A percentile compares a stretch with the other conserved stretches of the same genome.
Evolutionary conservation across 805 yeast species (phyloP).

Genomic region (Yarrowia divulgata): DNA sequence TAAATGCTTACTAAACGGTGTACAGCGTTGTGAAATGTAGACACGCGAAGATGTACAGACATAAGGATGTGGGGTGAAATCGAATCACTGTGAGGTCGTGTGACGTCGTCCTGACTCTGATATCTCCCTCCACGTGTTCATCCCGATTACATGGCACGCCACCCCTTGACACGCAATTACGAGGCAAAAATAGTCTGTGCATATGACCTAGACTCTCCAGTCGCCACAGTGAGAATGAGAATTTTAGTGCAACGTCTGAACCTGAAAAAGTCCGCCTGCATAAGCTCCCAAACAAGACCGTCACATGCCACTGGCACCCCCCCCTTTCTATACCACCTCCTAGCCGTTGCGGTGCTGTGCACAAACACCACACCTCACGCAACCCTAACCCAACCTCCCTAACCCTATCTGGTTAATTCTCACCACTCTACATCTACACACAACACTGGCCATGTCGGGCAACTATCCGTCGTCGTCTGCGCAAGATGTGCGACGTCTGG

Average conservation of each 20-base stretch:
- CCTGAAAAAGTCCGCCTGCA: neutral
- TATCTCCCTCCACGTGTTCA: too few species aligned
- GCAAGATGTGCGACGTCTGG: conserved; percentile 41
- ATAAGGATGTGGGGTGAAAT: too few species aligned
- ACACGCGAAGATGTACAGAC: too few species aligned
- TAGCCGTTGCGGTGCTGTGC: neutral
- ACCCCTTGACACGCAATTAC: neutral
- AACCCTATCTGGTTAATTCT: conserved; percentile 32
- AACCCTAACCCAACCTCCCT: conserved; percentile 36
- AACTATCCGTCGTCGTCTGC: conserved; percentile 39
- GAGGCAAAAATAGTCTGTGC: conserved; percentile 10
- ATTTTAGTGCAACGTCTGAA: conserved; percentile 3
- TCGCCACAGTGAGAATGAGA: neutral
- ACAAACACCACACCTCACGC: neutral
- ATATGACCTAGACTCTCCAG: conserved; percentile 4
- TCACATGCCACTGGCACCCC: neutral
- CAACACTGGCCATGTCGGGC: conserved; percentile 37
- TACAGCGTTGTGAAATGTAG: too few species aligned
- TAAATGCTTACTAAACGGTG: too few species aligned
- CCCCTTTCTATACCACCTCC: neutral
- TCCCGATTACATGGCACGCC: neutral
- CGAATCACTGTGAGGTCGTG: too few species aligned
- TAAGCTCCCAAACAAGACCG: neutral
- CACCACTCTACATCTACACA: conserved; percentile 32
- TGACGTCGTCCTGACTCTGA: too few species aligned